Evolutionary conservation across 208 protist genomes (phyloP), one percentile per base, ranked within the genome.

Genomic region (Acanthamoeba quina): DNA sequence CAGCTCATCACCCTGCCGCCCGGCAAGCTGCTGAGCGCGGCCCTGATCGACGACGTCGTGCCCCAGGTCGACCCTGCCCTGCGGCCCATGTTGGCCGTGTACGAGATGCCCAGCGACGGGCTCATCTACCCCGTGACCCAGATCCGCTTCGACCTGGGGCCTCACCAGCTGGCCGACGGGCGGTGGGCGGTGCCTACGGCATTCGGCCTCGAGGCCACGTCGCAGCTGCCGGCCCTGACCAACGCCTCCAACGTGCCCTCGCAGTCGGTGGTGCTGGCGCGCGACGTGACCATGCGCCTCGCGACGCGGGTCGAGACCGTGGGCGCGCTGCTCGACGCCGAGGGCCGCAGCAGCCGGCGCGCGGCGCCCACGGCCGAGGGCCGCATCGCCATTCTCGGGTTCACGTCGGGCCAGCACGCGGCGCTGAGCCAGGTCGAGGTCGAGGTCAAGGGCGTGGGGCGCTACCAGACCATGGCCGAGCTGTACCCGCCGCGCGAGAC

Each of bases 11-110:
- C 4, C 7, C 85, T 91, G 49, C 21, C 60, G 7, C 58, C 85
- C 3, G 85, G 85, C 17, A 91, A 91, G 85, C 85, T 91, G 7
- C 24, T 91, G 13, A 68, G 85, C 26, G 58, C 34, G 24, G 85
- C 85, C 3, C 85, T 91, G 78, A 7, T 64, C n/a, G 78, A 56
- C 11, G 52, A 86, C 78, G 29, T 47, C 9, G 5, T 83, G 74
- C 41, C 74, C 3, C 74, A 83, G 74, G 15, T 83, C 47, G 24
- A 83, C 41, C 10, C 19, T 0, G 54, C 58, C 9, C 62, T 91
- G n/a, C 85, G 58, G 11, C 58, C 58, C 19, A 91, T 91, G 85
- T 3, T 91, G 17, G 37, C 29, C 85, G 21, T 91, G 37, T 76
- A 49, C 41, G 17, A 34, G 21, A 21, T 91, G 85, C 85, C 85